Evolutionary conservation across 192 early-diverging fungal genomes (phyloP).

Genomic region (Coemansia sp.): DNA sequence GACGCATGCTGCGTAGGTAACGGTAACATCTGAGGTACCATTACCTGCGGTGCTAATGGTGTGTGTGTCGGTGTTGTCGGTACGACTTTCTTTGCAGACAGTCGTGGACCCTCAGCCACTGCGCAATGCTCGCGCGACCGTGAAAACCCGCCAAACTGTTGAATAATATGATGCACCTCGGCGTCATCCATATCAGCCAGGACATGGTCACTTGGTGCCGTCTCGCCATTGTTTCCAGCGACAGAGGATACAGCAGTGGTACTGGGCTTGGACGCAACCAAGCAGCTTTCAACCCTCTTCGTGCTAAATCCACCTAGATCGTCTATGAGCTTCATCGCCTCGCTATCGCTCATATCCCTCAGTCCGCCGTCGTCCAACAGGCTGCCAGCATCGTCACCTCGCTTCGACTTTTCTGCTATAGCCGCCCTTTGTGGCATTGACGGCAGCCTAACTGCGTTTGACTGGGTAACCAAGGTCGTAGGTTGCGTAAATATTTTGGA

Average conservation of each 20-base stretch:
- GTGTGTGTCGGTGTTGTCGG: background rate
- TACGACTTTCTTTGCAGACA: background rate
- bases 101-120: background rate
- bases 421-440: background rate
- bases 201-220: background rate
- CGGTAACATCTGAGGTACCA: background rate
- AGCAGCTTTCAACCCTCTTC: background rate
- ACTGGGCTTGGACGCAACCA: background rate
- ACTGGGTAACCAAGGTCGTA: background rate
- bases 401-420: no score
- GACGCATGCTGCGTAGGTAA: background rate
- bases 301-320: constrained; percentile 17
- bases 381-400: background rate
- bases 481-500: background rate
- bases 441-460: background rate
- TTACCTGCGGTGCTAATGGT: background rate
- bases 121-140: constrained; percentile 2
- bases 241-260: background rate
- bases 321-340: constrained; percentile 21
- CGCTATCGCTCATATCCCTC: constrained; percentile 19
- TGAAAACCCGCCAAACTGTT: constrained; percentile 32
- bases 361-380: background rate
- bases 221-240: background rate
- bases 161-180: constrained; percentile 26
- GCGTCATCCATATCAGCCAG: constrained; percentile 30